Conservation (phyloP, 2,329 filamentous ascomycete genomes). For the Venturia carpophila region DNA sequence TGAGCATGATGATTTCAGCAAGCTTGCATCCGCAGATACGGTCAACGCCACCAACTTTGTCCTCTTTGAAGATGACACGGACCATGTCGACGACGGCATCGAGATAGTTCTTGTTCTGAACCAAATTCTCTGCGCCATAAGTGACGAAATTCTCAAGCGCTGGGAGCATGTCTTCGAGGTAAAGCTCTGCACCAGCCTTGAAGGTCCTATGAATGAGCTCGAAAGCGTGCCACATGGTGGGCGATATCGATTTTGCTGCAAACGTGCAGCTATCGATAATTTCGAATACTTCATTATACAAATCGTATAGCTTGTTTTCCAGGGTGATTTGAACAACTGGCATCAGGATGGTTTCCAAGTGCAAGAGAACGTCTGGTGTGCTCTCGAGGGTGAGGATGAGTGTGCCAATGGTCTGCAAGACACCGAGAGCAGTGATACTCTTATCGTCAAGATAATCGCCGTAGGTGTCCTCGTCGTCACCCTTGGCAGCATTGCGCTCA, state of each 20-base stretch:
- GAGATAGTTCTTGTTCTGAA: constrained; percentile 78
- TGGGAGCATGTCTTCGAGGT: constrained; percentile 97
- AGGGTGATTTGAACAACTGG: constrained; percentile 93
- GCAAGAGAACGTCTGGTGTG: constrained; percentile 87
- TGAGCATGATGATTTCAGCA: constrained; percentile 94
- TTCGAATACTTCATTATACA: constrained; percentile 98
- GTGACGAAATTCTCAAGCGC: constrained; percentile 97
- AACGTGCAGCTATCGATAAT: constrained; percentile 99
- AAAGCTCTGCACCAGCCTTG: constrained; percentile 92
- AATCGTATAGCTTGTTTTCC: constrained; percentile 94
- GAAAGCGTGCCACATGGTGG: constrained; percentile 98
- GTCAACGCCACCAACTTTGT: constrained; percentile 88
- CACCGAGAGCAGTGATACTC: constrained; percentile 93
- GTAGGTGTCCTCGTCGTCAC: constrained; percentile 68
- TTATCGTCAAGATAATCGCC: constrained; percentile 96
- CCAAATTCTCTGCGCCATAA: constrained; percentile 73
- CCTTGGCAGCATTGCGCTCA: constrained; percentile 70
- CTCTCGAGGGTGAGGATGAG: constrained; percentile 94
- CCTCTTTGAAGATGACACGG: constrained; percentile 84
- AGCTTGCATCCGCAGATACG: constrained; percentile 96
- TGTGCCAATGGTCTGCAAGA: constrained; percentile 94
- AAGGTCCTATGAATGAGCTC: constrained; percentile 95
- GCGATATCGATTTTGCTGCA: constrained; percentile 88
- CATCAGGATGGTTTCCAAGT: constrained; percentile 94
- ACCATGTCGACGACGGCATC: constrained; percentile 91